Evolutionary conservation across 2,329 filamentous ascomycete species (phyloP).

Genomic region (Sporothrix protearum): DNA sequence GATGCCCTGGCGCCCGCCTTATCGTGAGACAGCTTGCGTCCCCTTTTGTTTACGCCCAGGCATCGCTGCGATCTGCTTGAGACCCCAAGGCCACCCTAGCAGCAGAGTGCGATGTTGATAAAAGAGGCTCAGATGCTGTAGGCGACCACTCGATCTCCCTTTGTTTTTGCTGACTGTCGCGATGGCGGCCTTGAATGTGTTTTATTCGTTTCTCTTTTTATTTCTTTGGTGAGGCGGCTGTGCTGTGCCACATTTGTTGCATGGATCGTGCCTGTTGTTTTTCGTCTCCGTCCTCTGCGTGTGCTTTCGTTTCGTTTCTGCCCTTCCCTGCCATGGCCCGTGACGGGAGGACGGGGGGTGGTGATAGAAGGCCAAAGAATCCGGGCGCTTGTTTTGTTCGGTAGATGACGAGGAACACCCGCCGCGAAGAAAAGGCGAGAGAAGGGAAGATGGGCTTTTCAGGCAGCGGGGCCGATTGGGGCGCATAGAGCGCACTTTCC

Average conservation of each 20-base stretch:
- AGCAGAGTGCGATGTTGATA: neutral
- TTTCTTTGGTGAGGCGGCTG: neutral
- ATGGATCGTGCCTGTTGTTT: neutral
- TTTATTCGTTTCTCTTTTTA: neutral
- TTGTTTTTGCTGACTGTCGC: neutral
- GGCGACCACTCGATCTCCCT: neutral
- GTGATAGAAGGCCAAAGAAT: neutral
- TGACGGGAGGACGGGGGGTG: neutral
- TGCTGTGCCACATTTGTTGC: neutral
- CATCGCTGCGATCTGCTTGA: neutral
- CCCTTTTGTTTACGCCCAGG: neutral
- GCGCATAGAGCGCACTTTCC: neutral
- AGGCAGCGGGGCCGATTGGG: neutral
- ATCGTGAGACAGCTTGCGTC: constrained; percentile 10
- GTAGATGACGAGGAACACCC: neutral
- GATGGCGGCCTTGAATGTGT: neutral
- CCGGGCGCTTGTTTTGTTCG: neutral
- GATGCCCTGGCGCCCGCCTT: neutral
- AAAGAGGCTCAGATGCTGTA: neutral
- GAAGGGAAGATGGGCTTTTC: neutral
- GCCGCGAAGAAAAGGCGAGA: neutral
- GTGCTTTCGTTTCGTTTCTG: neutral
- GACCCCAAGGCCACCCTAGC: neutral
- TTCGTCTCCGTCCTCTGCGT: neutral
- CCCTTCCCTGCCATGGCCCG: neutral